A percentile compares a stretch with the other conserved stretches of the same genome.
Evolutionary conservation across 2,329 filamentous ascomycete species (phyloP).

Genomic region (Sclerotiophoma versabilis): DNA sequence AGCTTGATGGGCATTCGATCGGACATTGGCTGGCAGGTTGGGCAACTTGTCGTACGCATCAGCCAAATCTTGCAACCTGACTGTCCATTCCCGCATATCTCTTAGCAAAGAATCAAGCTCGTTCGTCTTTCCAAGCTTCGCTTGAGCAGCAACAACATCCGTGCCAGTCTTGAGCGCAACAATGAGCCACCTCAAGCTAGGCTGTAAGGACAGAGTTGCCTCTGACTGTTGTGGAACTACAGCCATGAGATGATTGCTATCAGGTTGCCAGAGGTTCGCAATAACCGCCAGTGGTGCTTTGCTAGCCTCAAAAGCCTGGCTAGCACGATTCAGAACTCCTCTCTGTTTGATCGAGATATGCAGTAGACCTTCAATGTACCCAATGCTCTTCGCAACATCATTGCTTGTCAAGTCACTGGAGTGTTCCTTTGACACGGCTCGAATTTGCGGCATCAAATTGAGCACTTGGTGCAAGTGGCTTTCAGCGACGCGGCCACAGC

Average conservation of each 20-base stretch:
- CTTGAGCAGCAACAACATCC: conserved; percentile 71
- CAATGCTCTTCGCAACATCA: conserved; percentile 79
- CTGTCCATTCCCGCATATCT: conserved; percentile 36
- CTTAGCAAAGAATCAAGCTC: conserved; percentile 36
- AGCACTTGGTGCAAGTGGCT: conserved; percentile 82
- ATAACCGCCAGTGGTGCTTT: conserved; percentile 48
- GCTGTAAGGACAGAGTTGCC: conserved; percentile 20
- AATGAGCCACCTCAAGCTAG: conserved; percentile 65
- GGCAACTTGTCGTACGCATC: conserved; percentile 30
- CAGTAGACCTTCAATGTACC: conserved; percentile 86
- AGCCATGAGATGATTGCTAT: conserved; percentile 23
- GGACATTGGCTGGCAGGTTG: conserved; percentile 36
- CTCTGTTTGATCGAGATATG: conserved; percentile 70
- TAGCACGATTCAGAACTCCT: conserved; percentile 46
- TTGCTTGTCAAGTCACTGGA: conserved; percentile 84
- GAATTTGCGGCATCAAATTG: conserved; percentile 72
- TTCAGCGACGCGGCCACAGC: conserved; percentile 56
- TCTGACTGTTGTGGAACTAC: conserved; percentile 21
- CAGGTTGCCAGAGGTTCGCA: conserved; percentile 34
- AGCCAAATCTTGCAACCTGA: conserved; percentile 23
- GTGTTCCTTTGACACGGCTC: conserved; percentile 73
- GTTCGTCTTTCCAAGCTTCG: conserved; percentile 63
- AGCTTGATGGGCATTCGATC: conserved; percentile 25
- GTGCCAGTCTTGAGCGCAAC: conserved; percentile 70
- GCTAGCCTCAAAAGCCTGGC: conserved; percentile 47